These are phyloP conservation scores for Penicillium sp. DNA, from an alignment of 2,329 filamentous ascomycete species.

Conservation along the genomic window DNA sequence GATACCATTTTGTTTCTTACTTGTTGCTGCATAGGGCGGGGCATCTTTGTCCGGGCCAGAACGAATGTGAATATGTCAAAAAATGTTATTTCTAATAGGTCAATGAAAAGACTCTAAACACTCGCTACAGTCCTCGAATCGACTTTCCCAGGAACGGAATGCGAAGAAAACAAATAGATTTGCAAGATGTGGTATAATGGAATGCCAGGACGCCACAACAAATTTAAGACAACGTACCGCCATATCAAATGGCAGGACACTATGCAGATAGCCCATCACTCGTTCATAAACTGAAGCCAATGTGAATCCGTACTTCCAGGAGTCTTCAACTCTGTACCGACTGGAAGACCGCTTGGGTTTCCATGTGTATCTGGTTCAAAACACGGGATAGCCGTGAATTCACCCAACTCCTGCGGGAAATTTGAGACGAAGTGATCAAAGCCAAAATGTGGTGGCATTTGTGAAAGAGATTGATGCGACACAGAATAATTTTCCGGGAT, in stretches of 20 bases:
- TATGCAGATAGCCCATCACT: slow-evolving; percentile 23
- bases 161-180: background rate
- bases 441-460: slow-evolving; percentile 41
- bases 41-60: background rate
- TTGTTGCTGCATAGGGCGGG: background rate
- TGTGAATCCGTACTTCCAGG: slow-evolving; percentile 31
- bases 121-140: background rate
- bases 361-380: slow-evolving; percentile 41
- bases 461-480: slow-evolving; percentile 35
- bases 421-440: slow-evolving; percentile 48
- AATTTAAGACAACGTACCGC: slow-evolving; percentile 12
- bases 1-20: slow-evolving; percentile 11
- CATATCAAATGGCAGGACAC: slow-evolving; percentile 8
- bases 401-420: slow-evolving; percentile 45
- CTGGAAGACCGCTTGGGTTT: slow-evolving; percentile 17
- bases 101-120: background rate
- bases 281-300: slow-evolving; percentile 43
- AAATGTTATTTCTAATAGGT: background rate
- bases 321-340: slow-evolving; percentile 32
- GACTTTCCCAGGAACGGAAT: background rate
- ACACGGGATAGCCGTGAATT: slow-evolving; percentile 47
- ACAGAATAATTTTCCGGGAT: slow-evolving; percentile 34
- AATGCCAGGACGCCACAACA: slow-evolving; percentile 7
- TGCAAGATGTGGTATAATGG: slow-evolving; percentile 6
- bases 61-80: background rate